Conservation (phyloP, 441 rosid genomes). For the Jatropha multifida region DNA sequence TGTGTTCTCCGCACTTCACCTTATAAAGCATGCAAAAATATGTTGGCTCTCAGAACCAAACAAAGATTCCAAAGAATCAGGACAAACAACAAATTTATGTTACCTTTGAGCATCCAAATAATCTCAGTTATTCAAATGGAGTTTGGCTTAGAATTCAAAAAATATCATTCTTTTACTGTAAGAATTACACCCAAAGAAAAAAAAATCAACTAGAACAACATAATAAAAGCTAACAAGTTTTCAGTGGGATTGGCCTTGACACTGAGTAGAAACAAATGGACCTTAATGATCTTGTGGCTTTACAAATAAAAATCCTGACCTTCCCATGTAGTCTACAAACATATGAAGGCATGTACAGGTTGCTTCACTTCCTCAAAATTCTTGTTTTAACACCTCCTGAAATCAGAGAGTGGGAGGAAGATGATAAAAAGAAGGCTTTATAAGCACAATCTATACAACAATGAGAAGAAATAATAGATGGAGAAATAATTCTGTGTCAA, state of each 20-base stretch:
- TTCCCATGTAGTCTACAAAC: slow-evolving; percentile 25
- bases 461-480: not conserved
- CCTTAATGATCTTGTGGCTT: slow-evolving; percentile 27
- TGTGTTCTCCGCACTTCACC: not conserved
- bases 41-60: not conserved
- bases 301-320: slow-evolving; percentile 17
- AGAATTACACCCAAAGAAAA: slow-evolving; percentile 3
- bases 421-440: slow-evolving; percentile 17
- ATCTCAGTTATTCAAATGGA: slow-evolving; percentile 9
- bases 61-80: not conserved
- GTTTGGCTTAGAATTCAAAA: slow-evolving; percentile 1
- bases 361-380: slow-evolving; percentile 51
- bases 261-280: slow-evolving; percentile 4
- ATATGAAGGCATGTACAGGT: slow-evolving; percentile 15
- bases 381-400: slow-evolving; percentile 82
- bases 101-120: not conserved
- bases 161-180: slow-evolving; percentile 13
- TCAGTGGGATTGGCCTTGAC: slow-evolving; percentile 13
- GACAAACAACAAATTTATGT: not conserved
- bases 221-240: not conserved
- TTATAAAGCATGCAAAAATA: no score
- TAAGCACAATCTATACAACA: slow-evolving; percentile 18
- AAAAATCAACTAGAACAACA: slow-evolving; percentile 1
- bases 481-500: not conserved
- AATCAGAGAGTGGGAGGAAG: slow-evolving; percentile 14